phyloP scores from a whole-genome alignment of 176 grass and related monocot species.

The Musa acuminata region DNA sequence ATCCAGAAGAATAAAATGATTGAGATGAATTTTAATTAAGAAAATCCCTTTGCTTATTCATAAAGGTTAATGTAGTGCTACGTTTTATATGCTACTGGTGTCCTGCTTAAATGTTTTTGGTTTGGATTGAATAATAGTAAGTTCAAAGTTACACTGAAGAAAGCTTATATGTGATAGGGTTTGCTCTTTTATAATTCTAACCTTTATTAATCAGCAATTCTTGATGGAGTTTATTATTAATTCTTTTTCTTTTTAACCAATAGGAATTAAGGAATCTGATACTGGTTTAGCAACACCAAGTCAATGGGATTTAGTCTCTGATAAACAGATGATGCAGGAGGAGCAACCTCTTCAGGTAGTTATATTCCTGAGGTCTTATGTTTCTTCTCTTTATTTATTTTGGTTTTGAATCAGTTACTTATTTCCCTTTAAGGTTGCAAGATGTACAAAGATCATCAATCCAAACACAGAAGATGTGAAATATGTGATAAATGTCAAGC shows the following conservation, averaged over 20 bases:
- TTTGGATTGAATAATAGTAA: not conserved
- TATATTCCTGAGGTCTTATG: not conserved
- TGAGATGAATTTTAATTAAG: too few species aligned
- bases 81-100: not conserved
- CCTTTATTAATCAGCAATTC: not conserved
- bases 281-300: conserved; percentile 83
- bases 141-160: not conserved
- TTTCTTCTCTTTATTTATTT: not conserved
- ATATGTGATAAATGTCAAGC: too few species aligned
- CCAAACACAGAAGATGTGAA: conserved; percentile 88
- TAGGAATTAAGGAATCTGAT: conserved; percentile 96
- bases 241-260: not conserved
- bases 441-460: conserved; percentile 94
- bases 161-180: not conserved
- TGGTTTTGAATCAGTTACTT: not conserved
- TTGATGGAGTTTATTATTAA: not conserved
- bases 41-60: too few species aligned
- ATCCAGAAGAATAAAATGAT: too few species aligned
- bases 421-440: conserved; percentile 54
- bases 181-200: not conserved
- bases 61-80: not conserved
- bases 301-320: conserved; percentile 93
- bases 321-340: conserved; percentile 97
- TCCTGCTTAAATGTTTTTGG: not conserved
- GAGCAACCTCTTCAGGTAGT: conserved; percentile 79